Evolutionary conservation across 345 rosid species (phyloP).

Genomic region (Lenwebbia sp.): DNA sequence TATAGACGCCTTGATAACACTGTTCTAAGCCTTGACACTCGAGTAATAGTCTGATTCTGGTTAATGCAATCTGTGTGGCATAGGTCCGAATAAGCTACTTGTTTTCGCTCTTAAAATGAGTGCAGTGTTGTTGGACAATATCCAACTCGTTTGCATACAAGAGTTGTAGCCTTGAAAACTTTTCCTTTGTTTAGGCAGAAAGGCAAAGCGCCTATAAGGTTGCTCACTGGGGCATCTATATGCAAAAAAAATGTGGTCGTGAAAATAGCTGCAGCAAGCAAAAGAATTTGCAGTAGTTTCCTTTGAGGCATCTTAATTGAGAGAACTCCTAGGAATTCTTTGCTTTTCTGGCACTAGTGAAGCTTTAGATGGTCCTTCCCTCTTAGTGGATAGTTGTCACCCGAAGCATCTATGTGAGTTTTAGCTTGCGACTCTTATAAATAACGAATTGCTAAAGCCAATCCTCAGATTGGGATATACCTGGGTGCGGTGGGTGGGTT

Average conservation of each 20-base stretch:
- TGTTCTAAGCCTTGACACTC: background rate
- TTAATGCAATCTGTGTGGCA: background rate
- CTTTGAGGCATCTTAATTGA: background rate
- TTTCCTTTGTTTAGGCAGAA: background rate
- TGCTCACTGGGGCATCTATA: background rate
- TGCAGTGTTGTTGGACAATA: background rate
- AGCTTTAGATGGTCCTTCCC: background rate
- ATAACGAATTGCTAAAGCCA: background rate
- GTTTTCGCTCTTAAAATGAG: background rate
- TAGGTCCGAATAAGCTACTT: background rate
- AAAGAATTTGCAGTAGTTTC: background rate
- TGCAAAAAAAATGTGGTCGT: background rate
- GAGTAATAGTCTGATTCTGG: background rate
- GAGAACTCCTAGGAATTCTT: background rate
- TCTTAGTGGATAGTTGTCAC: background rate
- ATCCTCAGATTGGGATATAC: background rate
- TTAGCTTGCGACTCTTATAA: background rate
- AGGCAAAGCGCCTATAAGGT: background rate
- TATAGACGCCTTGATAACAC: background rate
- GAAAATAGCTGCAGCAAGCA: background rate
- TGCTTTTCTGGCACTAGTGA: background rate
- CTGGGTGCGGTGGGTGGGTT: background rate
- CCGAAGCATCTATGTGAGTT: background rate
- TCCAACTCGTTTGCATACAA: background rate
- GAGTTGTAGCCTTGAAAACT: background rate